A percentile compares a stretch with the other conserved stretches of the same genome.
phyloP scores from a whole-genome alignment of 176 grass and related monocot genomes.

The Oryza longistaminata region DNA sequence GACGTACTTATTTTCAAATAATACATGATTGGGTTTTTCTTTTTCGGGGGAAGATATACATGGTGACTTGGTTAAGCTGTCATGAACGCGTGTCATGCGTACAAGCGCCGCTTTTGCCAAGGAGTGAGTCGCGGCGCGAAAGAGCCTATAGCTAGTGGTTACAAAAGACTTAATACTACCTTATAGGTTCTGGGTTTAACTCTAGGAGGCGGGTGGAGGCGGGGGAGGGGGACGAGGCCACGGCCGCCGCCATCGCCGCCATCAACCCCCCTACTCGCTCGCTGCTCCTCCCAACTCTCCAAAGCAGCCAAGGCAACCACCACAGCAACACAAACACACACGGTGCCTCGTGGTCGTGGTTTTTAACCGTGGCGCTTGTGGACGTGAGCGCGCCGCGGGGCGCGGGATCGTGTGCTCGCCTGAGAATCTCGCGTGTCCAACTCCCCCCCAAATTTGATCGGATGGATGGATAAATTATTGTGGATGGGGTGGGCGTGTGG shows the following conservation, averaged over 20 bases:
- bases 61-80: too few relatives aligned
- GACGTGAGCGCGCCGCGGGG: not conserved
- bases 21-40: too few relatives aligned
- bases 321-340: not conserved
- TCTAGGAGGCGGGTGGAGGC: conserved; percentile 25
- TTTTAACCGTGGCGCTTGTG: not conserved
- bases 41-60: too few relatives aligned
- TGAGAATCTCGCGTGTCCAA: not conserved
- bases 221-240: conserved; percentile 40
- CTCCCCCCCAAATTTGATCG: not conserved
- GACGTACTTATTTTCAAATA: too few relatives aligned
- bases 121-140: too few relatives aligned
- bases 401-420: not conserved
- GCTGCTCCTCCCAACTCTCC: not conserved
- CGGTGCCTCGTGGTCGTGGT: not conserved
- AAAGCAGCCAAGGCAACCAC: not conserved
- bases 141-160: too few relatives aligned
- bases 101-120: too few relatives aligned
- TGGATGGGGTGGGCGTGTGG: not conserved
- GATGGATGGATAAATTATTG: not conserved
- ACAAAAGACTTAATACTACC: too few relatives aligned
- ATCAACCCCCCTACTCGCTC: not conserved
- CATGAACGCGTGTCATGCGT: too few relatives aligned
- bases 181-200: too few relatives aligned
- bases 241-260: conserved; percentile 28